Evolutionary conservation across 345 rosid genomes (phyloP).

Genomic region (Bruguiera sexangula): DNA sequence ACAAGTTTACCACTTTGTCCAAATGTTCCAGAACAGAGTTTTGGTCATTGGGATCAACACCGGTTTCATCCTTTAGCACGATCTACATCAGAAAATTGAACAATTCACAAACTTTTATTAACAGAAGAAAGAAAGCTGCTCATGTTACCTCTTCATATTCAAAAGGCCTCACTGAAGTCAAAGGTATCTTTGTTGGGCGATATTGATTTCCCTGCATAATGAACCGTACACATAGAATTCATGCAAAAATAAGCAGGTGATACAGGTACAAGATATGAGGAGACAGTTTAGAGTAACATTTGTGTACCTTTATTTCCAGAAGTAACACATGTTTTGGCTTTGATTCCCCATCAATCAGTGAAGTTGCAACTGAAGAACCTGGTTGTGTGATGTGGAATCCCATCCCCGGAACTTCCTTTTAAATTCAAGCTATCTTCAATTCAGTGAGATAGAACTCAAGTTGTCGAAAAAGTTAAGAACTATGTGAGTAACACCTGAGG

Average conservation of each 20-base stretch:
- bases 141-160: conserved; percentile 76
- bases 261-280: conserved; percentile 4
- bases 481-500: conserved; percentile 60
- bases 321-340: conserved; percentile 97
- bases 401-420: conserved; percentile 95
- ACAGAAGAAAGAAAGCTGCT: conserved; percentile 9
- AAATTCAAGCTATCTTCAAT: conserved; percentile 34
- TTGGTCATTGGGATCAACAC: conserved; percentile 91
- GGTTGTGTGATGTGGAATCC: conserved; percentile 99
- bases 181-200: conserved; percentile 95
- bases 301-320: conserved; percentile 82
- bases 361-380: conserved; percentile 98
- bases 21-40: conserved; percentile 86
- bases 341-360: conserved; percentile 97
- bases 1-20: conserved; percentile 72
- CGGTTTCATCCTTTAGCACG: conserved; percentile 75
- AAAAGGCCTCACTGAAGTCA: conserved; percentile 92
- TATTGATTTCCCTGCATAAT: conserved; percentile 78
- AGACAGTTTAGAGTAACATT: conserved; percentile 17
- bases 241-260: conserved; percentile 15
- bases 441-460: conserved; percentile 16
- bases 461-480: not conserved
- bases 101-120: conserved; percentile 23
- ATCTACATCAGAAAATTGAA: conserved; percentile 49
- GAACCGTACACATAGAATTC: conserved; percentile 12